Evolutionary conservation across 495 filamentous ascomycete species (phyloP).

Genomic region (Aspergillus asperescens): DNA sequence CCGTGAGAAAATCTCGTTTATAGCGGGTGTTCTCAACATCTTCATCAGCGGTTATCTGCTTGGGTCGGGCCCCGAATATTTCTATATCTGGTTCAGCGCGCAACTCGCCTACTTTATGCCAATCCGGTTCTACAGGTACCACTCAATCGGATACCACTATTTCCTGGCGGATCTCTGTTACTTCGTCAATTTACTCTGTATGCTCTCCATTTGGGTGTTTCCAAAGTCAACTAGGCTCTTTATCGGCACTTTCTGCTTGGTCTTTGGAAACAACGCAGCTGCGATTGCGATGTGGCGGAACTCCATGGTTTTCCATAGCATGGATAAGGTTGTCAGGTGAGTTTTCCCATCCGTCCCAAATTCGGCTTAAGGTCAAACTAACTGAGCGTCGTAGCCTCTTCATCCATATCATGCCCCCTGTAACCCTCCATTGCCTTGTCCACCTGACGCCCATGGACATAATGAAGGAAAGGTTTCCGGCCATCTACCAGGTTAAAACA

Average conservation of each 20-base stretch:
- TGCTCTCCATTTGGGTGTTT: constrained; percentile 85
- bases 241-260: constrained; percentile 87
- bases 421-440: constrained; percentile 83
- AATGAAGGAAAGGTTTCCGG: constrained; percentile 73
- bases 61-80: constrained; percentile 76
- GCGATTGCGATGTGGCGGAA: constrained; percentile 99
- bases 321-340: constrained; percentile 89
- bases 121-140: constrained; percentile 86
- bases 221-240: constrained; percentile 87
- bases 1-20: constrained; percentile 93
- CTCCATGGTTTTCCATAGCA: constrained; percentile 92
- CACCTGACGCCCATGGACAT: constrained; percentile 65
- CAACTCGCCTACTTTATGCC: constrained; percentile 95
- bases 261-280: constrained; percentile 92
- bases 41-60: constrained; percentile 94
- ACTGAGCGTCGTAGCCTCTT: constrained; percentile 58
- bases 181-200: constrained; percentile 85
- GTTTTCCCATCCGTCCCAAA: constrained; percentile 4
- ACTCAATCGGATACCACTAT: constrained; percentile 87
- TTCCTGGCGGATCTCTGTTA: constrained; percentile 97
- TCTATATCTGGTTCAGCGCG: constrained; percentile 86
- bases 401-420: constrained; percentile 98
- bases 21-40: constrained; percentile 91
- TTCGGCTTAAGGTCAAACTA: constrained; percentile 1
- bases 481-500: constrained; percentile 74